These are phyloP conservation scores for Taphrina populina DNA, from an alignment of 1,139 yeast species.

Conservation along the genomic window DNA sequence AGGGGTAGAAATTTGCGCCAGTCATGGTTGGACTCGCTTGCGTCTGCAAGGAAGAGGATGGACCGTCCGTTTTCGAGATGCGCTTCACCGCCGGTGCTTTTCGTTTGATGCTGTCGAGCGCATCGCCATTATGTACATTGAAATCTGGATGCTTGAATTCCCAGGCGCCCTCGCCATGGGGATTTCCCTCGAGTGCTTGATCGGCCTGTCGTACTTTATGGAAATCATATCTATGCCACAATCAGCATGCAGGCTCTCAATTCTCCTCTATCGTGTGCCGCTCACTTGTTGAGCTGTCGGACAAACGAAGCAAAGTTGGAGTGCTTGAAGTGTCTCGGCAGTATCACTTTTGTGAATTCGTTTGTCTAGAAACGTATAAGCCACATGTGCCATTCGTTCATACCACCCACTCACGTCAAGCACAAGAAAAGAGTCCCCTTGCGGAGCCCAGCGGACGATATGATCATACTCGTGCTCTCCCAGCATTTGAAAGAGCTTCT, in stretches of 20 bases:
- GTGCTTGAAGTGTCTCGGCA: conserved; percentile 92
- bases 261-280: too few relatives aligned
- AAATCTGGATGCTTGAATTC: conserved; percentile 92
- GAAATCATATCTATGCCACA: conserved; percentile 79
- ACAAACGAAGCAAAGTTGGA: conserved; percentile 93
- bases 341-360: conserved; percentile 73
- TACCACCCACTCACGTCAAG: conserved; percentile 51
- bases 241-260: too few relatives aligned
- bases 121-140: conserved; percentile 64
- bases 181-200: conserved; percentile 47
- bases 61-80: conserved; percentile 36
- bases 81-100: conserved; percentile 37
- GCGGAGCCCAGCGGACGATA: conserved; percentile 78
- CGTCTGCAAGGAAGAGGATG: conserved; percentile 3
- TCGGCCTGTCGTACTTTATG: conserved; percentile 74
- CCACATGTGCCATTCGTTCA: conserved; percentile 56
- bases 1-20: conserved; percentile 7
- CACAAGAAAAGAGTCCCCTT: conserved; percentile 84
- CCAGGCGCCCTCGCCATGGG: conserved; percentile 83
- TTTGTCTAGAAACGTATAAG: conserved; percentile 93
- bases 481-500: conserved; percentile 58
- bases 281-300: conserved; percentile 77
- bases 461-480: conserved; percentile 71
- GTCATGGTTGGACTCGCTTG: conserved; percentile 15
- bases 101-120: conserved; percentile 69